phyloP scores from a whole-genome alignment of 2,329 filamentous ascomycete genomes.

The Blastomyces emzantsi region DNA sequence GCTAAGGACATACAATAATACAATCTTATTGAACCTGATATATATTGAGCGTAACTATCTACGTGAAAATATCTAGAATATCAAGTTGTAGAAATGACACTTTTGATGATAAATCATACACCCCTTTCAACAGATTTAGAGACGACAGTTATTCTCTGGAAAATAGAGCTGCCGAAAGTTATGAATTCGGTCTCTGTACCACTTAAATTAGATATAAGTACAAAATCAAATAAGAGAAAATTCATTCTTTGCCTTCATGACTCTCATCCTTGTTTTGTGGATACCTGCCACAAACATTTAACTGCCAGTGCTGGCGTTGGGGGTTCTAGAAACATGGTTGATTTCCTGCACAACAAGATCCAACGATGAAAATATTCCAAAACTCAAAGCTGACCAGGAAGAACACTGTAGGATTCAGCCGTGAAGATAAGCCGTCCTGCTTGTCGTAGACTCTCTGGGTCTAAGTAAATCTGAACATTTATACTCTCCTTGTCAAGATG shows the following conservation, averaged over 20 bases:
- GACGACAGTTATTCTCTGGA: too few species aligned
- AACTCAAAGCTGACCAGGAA: not conserved
- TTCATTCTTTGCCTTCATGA: not conserved
- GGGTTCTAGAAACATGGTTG: too few species aligned
- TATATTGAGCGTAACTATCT: too few species aligned
- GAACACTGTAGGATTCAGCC: not conserved
- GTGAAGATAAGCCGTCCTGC: not conserved
- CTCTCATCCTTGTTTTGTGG: not conserved
- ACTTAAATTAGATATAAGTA: not conserved
- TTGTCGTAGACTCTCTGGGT: not conserved
- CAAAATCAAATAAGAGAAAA: not conserved
- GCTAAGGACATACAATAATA: too few species aligned
- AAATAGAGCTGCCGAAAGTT: too few species aligned
- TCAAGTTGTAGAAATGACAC: too few species aligned
- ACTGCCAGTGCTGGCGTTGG: not conserved
- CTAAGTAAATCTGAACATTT: not conserved
- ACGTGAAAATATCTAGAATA: too few species aligned
- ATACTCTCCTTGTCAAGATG: not conserved
- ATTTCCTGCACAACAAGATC: not conserved
- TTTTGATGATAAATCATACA: too few species aligned
- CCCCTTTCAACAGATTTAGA: too few species aligned
- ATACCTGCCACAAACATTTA: not conserved
- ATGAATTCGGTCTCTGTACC: too few species aligned
- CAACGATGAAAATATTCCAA: not conserved
- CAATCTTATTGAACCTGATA: too few species aligned